These are phyloP conservation scores for Chalciporus sphaerocephalus DNA, from an alignment of 768 basidiomycete genomes.

Conservation along the genomic window DNA sequence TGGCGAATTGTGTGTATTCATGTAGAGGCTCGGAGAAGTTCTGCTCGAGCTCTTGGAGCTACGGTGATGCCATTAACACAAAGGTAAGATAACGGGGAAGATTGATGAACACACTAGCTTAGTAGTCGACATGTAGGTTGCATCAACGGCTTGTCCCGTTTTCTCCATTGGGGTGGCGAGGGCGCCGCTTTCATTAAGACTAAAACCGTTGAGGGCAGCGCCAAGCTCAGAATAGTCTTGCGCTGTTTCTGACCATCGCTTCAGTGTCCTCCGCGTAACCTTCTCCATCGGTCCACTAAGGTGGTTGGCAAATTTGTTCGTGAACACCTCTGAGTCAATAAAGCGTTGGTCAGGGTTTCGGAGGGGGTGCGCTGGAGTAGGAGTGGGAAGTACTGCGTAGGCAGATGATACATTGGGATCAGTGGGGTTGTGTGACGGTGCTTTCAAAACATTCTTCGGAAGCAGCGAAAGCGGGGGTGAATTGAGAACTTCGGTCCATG, in stretches of 20 bases:
- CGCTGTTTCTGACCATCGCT: slow-evolving; percentile 89
- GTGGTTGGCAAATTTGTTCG: slow-evolving; percentile 91
- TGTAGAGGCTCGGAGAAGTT: slow-evolving; percentile 95
- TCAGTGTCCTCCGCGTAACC: slow-evolving; percentile 85
- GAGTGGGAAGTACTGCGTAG: slow-evolving; percentile 83
- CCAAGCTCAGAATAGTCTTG: slow-evolving; percentile 90
- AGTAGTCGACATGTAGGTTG: slow-evolving; percentile 89
- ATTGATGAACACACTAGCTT: slow-evolving; percentile 58
- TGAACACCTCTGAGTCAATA: slow-evolving; percentile 93
- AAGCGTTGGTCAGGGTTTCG: slow-evolving; percentile 93
- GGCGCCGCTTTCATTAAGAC: slow-evolving; percentile 73
- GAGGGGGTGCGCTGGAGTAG: slow-evolving; percentile 84
- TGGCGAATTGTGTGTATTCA: slow-evolving; percentile 92
- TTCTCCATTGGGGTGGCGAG: slow-evolving; percentile 88
- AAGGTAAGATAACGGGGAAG: background rate
- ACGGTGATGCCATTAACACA: slow-evolving; percentile 8
- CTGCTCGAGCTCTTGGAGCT: slow-evolving; percentile 93
- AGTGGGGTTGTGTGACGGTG: slow-evolving; percentile 92
- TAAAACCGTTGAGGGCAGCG: slow-evolving; percentile 88
- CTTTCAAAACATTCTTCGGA: slow-evolving; percentile 94
- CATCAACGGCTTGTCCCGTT: slow-evolving; percentile 93
- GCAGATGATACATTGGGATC: slow-evolving; percentile 67
- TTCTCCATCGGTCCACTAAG: slow-evolving; percentile 93
- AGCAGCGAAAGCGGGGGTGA: slow-evolving; percentile 87
- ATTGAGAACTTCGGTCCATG: slow-evolving; percentile 92